Percentiles rank a stretch among this genome's conserved stretches.
Evolutionary conservation across 2,329 filamentous ascomycete species (phyloP).

Genomic region (Phoma sp.): DNA sequence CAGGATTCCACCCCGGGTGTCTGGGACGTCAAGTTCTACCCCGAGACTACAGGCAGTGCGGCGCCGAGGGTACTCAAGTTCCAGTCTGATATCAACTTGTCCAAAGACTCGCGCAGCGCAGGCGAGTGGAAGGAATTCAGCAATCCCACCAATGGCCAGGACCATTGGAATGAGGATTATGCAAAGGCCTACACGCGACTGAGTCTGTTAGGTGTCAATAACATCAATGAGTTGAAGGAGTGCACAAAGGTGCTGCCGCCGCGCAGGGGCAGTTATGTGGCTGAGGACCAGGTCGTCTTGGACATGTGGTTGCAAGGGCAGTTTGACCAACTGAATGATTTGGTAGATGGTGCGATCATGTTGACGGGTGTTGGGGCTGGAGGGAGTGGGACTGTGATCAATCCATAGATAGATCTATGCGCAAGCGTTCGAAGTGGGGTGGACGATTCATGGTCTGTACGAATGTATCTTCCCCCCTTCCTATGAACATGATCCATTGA

Average conservation of each 20-base stretch:
- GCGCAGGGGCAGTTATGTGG: slow-evolving; percentile 12
- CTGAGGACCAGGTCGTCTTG: slow-evolving; percentile 20
- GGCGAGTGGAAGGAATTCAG: slow-evolving; percentile 35
- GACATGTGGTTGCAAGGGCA: slow-evolving; percentile 42
- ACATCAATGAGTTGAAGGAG: slow-evolving; percentile 60
- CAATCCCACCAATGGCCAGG: slow-evolving; percentile 16
- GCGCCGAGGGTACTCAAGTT: slow-evolving; percentile 37
- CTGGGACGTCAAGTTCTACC: slow-evolving; percentile 43
- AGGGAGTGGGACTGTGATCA: slow-evolving; percentile 2
- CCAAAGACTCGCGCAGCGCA: slow-evolving; percentile 33
- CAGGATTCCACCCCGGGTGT: slow-evolving; percentile 42
- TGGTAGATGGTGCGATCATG: slow-evolving; percentile 44
- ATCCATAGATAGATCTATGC: background rate
- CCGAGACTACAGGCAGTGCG: slow-evolving; percentile 21
- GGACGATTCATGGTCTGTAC: too few relatives aligned
- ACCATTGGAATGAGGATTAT: slow-evolving; percentile 43
- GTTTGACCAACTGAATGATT: slow-evolving; percentile 41
- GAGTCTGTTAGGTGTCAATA: slow-evolving; percentile 59
- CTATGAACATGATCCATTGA: too few relatives aligned
- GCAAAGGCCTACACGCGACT: slow-evolving; percentile 56
- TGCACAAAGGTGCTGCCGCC: slow-evolving; percentile 58
- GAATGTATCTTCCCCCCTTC: too few relatives aligned
- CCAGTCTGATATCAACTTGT: slow-evolving; percentile 35
- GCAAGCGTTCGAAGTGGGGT: too few relatives aligned
- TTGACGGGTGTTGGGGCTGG: slow-evolving; percentile 32